Conservation (phyloP, 2,329 filamentous ascomycete species). For the Alternaria triticina region DNA sequence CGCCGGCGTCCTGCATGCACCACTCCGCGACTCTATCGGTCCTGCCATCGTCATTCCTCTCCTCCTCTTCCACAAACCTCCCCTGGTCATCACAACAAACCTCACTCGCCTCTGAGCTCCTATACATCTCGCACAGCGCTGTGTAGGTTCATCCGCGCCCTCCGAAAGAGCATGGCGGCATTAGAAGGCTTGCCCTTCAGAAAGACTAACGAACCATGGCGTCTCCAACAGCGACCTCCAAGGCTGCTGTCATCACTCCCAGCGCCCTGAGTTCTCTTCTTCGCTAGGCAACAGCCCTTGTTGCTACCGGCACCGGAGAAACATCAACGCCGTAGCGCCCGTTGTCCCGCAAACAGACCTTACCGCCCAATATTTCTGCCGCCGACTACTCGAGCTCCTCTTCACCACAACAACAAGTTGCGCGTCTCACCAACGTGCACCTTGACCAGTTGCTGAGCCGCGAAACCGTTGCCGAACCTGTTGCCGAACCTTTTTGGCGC, state of each 20-base stretch:
- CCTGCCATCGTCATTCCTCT: conserved; percentile 15
- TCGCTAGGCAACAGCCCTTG: not conserved
- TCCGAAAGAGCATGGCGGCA: conserved; percentile 32
- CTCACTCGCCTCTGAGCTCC: conserved; percentile 3
- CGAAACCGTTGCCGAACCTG: not conserved
- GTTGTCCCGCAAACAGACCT: conserved; percentile 13
- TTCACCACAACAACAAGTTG: conserved; percentile 6
- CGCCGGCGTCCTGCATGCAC: conserved; percentile 13
- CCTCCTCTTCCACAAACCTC: conserved; percentile 7
- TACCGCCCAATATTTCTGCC: conserved; percentile 35
- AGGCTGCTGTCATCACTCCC: conserved; percentile 17
- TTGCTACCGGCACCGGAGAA: conserved; percentile 13
- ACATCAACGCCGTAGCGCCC: conserved; percentile 14
- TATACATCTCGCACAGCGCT: conserved; percentile 33
- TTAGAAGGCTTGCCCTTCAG: conserved; percentile 38
- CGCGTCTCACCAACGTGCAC: conserved; percentile 7
- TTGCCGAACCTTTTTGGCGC: not conserved
- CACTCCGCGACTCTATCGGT: conserved; percentile 14
- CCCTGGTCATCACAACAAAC: conserved; percentile 10
- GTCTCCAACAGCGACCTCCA: conserved; percentile 28
- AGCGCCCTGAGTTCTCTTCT: conserved; percentile 7
- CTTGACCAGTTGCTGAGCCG: not conserved
- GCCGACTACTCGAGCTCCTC: conserved; percentile 11
- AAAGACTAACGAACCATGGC: conserved; percentile 37
- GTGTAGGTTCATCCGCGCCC: conserved; percentile 40